Conservation (phyloP, 495 filamentous ascomycete species). For the Xylona heveae region DNA sequence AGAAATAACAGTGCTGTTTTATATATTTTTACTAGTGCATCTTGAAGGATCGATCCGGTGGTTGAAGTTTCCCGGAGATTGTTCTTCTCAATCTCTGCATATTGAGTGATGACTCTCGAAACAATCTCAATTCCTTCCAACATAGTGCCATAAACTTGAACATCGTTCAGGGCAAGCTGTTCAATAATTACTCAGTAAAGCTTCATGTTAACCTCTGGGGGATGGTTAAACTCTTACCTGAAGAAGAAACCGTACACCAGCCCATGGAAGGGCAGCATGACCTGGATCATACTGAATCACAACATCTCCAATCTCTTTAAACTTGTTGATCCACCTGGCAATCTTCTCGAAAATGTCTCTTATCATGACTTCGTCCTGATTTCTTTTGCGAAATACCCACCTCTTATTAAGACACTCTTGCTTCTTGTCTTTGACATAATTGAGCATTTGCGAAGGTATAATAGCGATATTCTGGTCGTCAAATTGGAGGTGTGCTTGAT, state of each 20-base stretch:
- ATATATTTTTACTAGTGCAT: constrained; percentile 10
- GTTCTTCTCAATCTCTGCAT: constrained; percentile 11
- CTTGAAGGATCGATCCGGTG: constrained; percentile 6
- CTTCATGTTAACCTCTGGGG: background rate
- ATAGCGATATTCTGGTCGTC: constrained; percentile 1
- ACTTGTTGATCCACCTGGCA: constrained; percentile 16
- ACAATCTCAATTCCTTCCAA: constrained; percentile 12
- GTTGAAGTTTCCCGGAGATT: constrained; percentile 8
- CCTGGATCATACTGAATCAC: constrained; percentile 18
- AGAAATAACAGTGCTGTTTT: constrained; percentile 7
- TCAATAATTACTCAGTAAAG: background rate
- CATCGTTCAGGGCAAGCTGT: constrained; percentile 10
- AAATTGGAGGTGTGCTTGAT: constrained; percentile 4
- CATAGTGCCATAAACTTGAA: constrained; percentile 7
- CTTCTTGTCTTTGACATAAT: constrained; percentile 5
- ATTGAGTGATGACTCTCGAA: constrained; percentile 11
- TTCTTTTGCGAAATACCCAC: constrained; percentile 8
- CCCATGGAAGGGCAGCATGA: constrained; percentile 24
- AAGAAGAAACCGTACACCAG: constrained; percentile 19
- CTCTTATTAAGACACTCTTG: constrained; percentile 7
- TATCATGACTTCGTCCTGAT: constrained; percentile 13
- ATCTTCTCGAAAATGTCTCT: constrained; percentile 18
- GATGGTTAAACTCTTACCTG: constrained; percentile 10
- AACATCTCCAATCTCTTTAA: constrained; percentile 18
- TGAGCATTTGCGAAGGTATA: constrained; percentile 5